Evolutionary conservation across 164 flowering plant species (phyloP).

Genomic region (Liriodendron chinense): DNA sequence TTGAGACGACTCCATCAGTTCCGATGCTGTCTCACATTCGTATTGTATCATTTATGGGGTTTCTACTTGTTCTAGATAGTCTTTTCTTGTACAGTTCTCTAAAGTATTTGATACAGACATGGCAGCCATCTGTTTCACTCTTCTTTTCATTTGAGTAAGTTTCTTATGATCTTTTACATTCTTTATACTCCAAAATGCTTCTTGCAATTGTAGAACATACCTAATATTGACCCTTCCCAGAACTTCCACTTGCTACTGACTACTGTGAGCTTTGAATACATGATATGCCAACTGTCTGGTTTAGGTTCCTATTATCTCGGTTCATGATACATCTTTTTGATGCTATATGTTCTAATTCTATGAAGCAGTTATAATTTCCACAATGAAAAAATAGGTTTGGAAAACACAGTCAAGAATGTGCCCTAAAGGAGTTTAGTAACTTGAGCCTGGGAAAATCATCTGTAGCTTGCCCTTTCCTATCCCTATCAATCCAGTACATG

Average conservation of each 20-base stretch:
- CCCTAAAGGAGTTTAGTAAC: background rate
- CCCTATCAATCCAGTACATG: too few species aligned
- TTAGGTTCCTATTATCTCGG: background rate
- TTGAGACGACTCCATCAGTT: slow-evolving; percentile 94
- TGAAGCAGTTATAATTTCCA: background rate
- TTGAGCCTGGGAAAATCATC: background rate
- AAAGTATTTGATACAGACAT: slow-evolving; percentile 58
- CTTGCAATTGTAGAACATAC: background rate
- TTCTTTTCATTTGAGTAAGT: slow-evolving; percentile 99
- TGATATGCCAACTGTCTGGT: too few species aligned
- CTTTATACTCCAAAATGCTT: background rate
- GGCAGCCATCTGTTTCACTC: slow-evolving; percentile 85
- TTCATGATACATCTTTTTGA: background rate
- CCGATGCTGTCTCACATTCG: slow-evolving; percentile 73
- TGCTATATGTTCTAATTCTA: too few species aligned
- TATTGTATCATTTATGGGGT: slow-evolving; percentile 90
- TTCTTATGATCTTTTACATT: slow-evolving; percentile 1
- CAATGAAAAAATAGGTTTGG: background rate
- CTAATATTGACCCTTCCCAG: too few species aligned
- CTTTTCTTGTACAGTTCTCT: slow-evolving; percentile 66
- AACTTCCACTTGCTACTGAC: too few species aligned
- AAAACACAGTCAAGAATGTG: background rate
- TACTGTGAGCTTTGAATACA: too few species aligned
- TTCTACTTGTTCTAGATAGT: slow-evolving; percentile 74
- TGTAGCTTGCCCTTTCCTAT: too few species aligned